Percentiles rank a stretch among this genome's conserved stretches.
Conservation (phyloP, 352 stramenopile species). For the Globisporangium heterothallicum region DNA sequence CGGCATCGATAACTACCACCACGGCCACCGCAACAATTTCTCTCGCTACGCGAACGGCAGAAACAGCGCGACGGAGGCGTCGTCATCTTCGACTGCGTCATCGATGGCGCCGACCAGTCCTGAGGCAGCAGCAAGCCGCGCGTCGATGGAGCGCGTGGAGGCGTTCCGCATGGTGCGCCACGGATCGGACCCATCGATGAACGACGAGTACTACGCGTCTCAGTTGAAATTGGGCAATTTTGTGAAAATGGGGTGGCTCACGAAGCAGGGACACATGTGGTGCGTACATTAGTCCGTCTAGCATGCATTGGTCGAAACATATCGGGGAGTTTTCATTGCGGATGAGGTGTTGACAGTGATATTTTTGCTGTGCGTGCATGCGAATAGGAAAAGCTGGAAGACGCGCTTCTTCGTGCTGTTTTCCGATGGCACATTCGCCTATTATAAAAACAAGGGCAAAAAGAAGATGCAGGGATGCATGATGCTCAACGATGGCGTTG, state of each 20-base stretch:
- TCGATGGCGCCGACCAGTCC: conserved; percentile 1
- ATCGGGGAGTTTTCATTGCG: too few species aligned
- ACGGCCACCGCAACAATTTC: conserved; percentile 11
- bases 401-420: conserved; percentile 84
- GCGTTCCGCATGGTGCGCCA: conserved; percentile 37
- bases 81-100: not conserved
- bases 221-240: conserved; percentile 68
- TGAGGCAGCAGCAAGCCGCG: not conserved
- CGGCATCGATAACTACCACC: conserved; percentile 6
- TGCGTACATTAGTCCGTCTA: conserved; percentile 16
- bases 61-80: conserved; percentile 5
- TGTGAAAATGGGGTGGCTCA: conserved; percentile 81
- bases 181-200: conserved; percentile 55
- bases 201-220: conserved; percentile 62
- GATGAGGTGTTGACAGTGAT: not conserved
- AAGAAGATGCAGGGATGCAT: conserved; percentile 81
- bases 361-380: not conserved
- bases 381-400: conserved; percentile 80
- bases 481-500: conserved; percentile 77
- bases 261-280: conserved; percentile 80
- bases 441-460: conserved; percentile 75
- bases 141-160: conserved; percentile 10
- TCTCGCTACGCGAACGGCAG: conserved; percentile 12
- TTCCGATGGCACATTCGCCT: conserved; percentile 72
- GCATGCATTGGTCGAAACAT: too few species aligned